Evolutionary conservation across 345 rosid genomes (phyloP), one percentile per base, ranked within the genome.

Genomic region (Sisymbrium altissimum): DNA sequence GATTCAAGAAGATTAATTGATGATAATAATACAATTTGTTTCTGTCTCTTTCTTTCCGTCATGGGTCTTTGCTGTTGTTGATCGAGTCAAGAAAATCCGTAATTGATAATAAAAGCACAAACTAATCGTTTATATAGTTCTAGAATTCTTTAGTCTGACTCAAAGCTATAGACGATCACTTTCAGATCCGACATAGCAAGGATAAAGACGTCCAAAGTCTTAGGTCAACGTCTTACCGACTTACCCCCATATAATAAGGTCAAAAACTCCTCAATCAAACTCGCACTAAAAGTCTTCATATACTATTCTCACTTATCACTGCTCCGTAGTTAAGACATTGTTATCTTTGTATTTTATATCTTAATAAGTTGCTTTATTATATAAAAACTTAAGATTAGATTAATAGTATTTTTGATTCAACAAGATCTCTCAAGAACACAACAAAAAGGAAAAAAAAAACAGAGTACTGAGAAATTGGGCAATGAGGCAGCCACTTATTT

Each of bases 401-500:
- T 36, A 27, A 38, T 54, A 8, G 32, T 3, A 33, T n/a, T 52
- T 56, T 61, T 44, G n/a, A 41, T 54, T 18, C 43, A 46, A 56
- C 57, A 43, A 57, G 53, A 35, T 27, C 63, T 45, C 25, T 61
- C 70, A 63, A 57, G 18, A 41, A 32, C 33, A 6, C 27, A 35
- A 52, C 19, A 44, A 8, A 74, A 36, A 58, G 1, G n/a, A n/a
- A 58, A 9, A 9, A 59, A 32, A 43, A 40, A 13, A 55, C 55
- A 74, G 68, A 75, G 69, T 17, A 68, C 2, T 68, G 40, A 75
- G 41, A 68, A 53, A 35, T 35, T 25, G 65, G 52, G 70, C 43
- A 27, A 45, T 44, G 44, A 35, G 33, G 33, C 35, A 27, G 75
- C 79, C 79, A 38, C 71, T 70, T 69, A 69, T 76, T 76, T 27